Conservation (phyloP, 1,139 yeast species). For the Eremothecium sinecaudum region DNA sequence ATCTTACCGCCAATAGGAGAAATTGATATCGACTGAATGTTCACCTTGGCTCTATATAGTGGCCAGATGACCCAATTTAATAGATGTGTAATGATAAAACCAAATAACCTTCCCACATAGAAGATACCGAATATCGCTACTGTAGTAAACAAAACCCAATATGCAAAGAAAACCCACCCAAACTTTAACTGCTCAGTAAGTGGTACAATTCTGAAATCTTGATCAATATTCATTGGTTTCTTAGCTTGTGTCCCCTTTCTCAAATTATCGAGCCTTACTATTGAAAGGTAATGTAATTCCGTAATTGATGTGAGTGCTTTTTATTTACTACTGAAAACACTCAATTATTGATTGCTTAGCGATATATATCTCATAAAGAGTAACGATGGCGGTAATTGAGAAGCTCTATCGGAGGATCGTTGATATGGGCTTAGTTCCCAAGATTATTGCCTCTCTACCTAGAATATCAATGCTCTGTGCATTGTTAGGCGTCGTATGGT, state of each 20-base stretch:
- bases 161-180: slow-evolving; percentile 48
- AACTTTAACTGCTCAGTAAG: not conserved
- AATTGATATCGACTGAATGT: slow-evolving; percentile 62
- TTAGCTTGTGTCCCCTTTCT: not conserved
- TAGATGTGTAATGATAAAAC: slow-evolving; percentile 45
- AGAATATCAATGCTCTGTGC: slow-evolving; percentile 51
- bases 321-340: too few species aligned
- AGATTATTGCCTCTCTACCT: slow-evolving; percentile 50
- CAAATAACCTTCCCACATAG: slow-evolving; percentile 66
- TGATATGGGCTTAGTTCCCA: slow-evolving; percentile 51
- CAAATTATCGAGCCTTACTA: too few species aligned
- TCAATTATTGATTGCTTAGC: too few species aligned
- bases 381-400: slow-evolving; percentile 62
- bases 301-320: not conserved
- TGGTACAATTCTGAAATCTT: not conserved
- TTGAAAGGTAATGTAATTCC: too few species aligned
- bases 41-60: slow-evolving; percentile 43
- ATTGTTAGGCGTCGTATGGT: slow-evolving; percentile 55
- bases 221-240: not conserved
- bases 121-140: slow-evolving; percentile 59
- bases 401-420: slow-evolving; percentile 44
- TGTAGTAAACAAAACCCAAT: slow-evolving; percentile 66
- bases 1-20: slow-evolving; percentile 78
- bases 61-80: slow-evolving; percentile 59
- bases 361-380: too few species aligned